Evolutionary conservation across 495 filamentous ascomycete species (phyloP).

Genomic region (Podospora appendiculata): DNA sequence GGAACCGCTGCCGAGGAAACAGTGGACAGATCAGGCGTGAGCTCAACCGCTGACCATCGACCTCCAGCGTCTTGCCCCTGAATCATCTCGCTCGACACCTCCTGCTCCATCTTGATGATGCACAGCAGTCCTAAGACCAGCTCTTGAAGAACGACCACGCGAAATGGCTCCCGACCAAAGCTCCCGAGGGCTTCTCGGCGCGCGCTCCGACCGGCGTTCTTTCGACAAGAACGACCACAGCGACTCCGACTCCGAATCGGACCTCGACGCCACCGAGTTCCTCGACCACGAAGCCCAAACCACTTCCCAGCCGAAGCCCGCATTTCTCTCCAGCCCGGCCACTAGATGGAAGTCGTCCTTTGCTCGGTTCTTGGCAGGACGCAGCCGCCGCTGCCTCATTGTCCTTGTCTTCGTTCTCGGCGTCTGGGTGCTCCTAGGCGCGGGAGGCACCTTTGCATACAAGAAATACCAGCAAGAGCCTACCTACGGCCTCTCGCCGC

Average conservation of each 20-base stretch:
- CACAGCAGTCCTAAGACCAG: no score
- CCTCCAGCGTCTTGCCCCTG: no score
- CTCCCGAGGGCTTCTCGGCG: slow-evolving; percentile 8
- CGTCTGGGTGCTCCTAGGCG: slow-evolving; percentile 26
- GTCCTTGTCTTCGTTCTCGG: slow-evolving; percentile 15
- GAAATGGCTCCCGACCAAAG: slow-evolving; percentile 9
- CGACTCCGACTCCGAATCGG: slow-evolving; percentile 27
- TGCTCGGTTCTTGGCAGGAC: slow-evolving; percentile 17
- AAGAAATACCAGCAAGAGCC: slow-evolving; percentile 36
- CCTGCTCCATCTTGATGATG: no score
- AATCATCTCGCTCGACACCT: no score
- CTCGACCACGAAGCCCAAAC: slow-evolving; percentile 21
- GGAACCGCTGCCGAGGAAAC: no score
- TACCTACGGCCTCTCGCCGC: slow-evolving; percentile 50
- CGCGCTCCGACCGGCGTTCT: slow-evolving; percentile 11
- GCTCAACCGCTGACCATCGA: no score
- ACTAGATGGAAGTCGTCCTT: slow-evolving; percentile 8
- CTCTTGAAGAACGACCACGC: no score
- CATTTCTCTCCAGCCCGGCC: slow-evolving; percentile 4
- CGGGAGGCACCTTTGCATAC: slow-evolving; percentile 32
- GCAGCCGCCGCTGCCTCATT: slow-evolving; percentile 28
- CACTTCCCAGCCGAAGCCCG: slow-evolving; percentile 1
- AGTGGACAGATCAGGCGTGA: no score
- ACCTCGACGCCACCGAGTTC: slow-evolving; percentile 35
- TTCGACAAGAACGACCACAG: slow-evolving; percentile 12